phyloP scores from a whole-genome alignment of 441 rosid genomes.

The Capsella rubella region DNA sequence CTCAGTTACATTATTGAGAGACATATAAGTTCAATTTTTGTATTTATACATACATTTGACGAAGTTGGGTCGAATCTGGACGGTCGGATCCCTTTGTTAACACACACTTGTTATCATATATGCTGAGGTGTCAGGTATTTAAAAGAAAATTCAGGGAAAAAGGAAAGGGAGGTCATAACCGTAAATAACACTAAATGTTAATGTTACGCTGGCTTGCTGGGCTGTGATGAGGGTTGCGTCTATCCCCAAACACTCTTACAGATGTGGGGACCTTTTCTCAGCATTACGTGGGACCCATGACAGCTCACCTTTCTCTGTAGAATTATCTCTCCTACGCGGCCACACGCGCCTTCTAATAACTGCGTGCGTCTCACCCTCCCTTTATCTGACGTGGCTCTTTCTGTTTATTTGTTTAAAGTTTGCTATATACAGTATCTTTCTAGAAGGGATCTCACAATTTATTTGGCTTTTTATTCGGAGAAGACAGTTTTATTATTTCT shows the following conservation, averaged over 20 bases:
- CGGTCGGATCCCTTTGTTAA: neutral
- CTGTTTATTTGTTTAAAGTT: no score
- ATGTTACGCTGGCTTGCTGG: neutral
- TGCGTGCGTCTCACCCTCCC: slow-evolving; percentile 35
- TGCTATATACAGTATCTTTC: neutral
- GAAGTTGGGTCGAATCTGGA: slow-evolving; percentile 14
- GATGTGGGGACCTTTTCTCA: slow-evolving; percentile 27
- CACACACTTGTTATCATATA: neutral
- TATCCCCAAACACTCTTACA: slow-evolving; percentile 31
- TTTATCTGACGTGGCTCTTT: slow-evolving; percentile 13
- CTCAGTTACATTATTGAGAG: slow-evolving; percentile 20
- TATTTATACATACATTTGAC: slow-evolving; percentile 7
- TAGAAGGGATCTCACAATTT: neutral
- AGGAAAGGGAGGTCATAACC: slow-evolving; percentile 13
- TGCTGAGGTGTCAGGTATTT: slow-evolving; percentile 17
- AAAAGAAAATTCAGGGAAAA: neutral
- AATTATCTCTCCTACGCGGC: neutral
- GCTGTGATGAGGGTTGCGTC: slow-evolving; percentile 10
- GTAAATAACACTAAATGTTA: slow-evolving; percentile 5
- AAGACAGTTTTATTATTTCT: neutral
- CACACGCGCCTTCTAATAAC: slow-evolving; percentile 16
- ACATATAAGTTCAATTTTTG: slow-evolving; percentile 8
- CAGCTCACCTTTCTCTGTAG: slow-evolving; percentile 36
- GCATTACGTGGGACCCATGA: slow-evolving; percentile 28
- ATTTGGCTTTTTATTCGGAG: neutral